Conservation (phyloP, 192 early-diverging fungal genomes). For the Coemansia sp. region DNA sequence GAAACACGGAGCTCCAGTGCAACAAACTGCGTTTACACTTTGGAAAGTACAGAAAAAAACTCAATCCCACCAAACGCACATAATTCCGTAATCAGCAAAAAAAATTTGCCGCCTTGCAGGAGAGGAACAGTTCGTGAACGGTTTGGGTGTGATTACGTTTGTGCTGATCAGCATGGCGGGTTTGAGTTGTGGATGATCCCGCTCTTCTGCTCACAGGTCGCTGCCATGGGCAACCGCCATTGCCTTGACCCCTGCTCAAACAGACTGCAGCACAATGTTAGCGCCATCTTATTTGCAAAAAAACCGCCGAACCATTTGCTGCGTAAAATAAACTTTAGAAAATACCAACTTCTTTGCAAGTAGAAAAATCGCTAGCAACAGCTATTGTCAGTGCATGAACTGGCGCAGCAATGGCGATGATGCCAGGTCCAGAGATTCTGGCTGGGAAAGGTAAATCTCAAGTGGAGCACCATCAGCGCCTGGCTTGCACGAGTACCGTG, state of each 20-base stretch:
- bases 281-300: too few species aligned
- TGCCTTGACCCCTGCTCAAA: too few species aligned
- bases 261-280: too few species aligned
- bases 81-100: neutral
- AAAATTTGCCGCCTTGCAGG: neutral
- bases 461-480: constrained; percentile 17
- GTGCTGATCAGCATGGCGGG: neutral
- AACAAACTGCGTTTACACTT: neutral
- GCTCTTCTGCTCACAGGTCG: too few species aligned
- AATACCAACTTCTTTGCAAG: too few species aligned
- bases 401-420: constrained; percentile 29
- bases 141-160: neutral
- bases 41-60: neutral
- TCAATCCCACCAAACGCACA: neutral
- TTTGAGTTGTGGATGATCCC: too few species aligned
- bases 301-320: too few species aligned
- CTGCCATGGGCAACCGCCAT: too few species aligned
- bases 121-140: too few species aligned
- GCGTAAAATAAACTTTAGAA: too few species aligned
- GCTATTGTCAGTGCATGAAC: neutral
- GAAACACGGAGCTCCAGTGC: neutral
- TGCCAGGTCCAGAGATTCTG: constrained; percentile 36
- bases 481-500: constrained; percentile 1
- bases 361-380: too few species aligned
- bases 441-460: constrained; percentile 43